Conservation (phyloP, 768 basidiomycete genomes). For the Trametes punicea region DNA sequence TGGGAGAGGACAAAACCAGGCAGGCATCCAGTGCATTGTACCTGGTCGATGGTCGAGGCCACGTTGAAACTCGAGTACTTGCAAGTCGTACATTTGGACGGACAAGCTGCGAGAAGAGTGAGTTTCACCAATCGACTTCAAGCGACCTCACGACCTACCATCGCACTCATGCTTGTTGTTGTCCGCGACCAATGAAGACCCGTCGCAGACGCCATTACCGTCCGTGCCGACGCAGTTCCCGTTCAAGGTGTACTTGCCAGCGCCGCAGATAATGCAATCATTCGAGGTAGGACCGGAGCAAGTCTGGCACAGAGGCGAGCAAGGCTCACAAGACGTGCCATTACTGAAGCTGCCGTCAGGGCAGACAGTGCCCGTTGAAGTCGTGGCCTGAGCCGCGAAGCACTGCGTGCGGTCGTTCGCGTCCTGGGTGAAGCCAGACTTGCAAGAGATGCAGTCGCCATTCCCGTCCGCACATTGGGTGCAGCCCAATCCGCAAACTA, state of each 20-base stretch:
- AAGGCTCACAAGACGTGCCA: constrained; percentile 50
- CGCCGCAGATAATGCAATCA: constrained; percentile 67
- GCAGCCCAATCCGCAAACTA: constrained; percentile 76
- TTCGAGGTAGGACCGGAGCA: constrained; percentile 68
- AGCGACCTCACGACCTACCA: constrained; percentile 44
- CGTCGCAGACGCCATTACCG: constrained; percentile 68
- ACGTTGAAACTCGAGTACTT: constrained; percentile 67
- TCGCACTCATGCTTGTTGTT: constrained; percentile 84
- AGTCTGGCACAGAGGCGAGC: constrained; percentile 65
- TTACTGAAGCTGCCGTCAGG: constrained; percentile 64
- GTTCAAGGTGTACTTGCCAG: constrained; percentile 58
- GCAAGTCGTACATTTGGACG: constrained; percentile 78
- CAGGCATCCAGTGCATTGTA: constrained; percentile 76
- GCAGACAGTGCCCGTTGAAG: constrained; percentile 53
- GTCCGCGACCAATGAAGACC: constrained; percentile 69
- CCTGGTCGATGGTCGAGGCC: constrained; percentile 59
- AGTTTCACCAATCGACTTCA: not conserved
- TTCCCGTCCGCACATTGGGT: constrained; percentile 60
- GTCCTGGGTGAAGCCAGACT: constrained; percentile 63
- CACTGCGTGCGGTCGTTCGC: constrained; percentile 68
- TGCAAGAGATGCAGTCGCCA: constrained; percentile 72
- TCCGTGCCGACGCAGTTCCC: constrained; percentile 69
- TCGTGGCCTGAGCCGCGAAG: constrained; percentile 46
- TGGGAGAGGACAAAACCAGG: constrained; percentile 71
- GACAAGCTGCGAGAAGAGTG: constrained; percentile 54